Conservation (phyloP, 306 rosid species). For the Alnus glutinosa region DNA sequence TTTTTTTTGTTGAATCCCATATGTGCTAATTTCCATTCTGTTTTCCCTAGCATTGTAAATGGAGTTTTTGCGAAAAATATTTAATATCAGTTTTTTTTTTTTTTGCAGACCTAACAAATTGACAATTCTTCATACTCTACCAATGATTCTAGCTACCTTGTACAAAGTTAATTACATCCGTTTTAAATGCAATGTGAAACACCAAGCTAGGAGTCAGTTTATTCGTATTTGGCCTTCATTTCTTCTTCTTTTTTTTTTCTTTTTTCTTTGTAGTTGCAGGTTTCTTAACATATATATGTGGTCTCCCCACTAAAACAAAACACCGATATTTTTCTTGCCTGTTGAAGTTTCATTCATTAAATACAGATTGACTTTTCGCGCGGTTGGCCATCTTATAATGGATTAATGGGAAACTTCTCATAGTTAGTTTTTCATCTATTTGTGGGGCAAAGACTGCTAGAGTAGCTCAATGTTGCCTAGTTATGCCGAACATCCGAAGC, state of each 20-base stretch:
- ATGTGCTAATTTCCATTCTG: background rate
- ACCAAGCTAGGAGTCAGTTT: too few species aligned
- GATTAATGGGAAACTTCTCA: background rate
- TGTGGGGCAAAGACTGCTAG: background rate
- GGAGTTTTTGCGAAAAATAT: background rate
- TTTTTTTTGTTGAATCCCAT: background rate
- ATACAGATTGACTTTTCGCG: background rate
- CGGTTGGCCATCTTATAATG: background rate
- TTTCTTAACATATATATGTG: too few species aligned
- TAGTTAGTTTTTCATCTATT: background rate
- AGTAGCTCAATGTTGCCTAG: background rate
- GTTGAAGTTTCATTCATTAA: background rate
- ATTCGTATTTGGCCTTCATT: background rate
- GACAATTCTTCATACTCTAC: too few species aligned
- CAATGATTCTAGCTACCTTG: background rate
- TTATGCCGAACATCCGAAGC: background rate
- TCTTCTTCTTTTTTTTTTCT: background rate
- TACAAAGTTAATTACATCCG: too few species aligned
- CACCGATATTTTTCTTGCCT: background rate
- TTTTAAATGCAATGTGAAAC: too few species aligned
- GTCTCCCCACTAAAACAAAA: too few species aligned
- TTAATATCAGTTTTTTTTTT: background rate
- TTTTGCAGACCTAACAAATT: too few species aligned
- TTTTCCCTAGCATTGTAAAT: background rate
- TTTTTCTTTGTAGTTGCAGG: too few species aligned